phyloP scores from a whole-genome alignment of 169 alveolate species.

The Plasmodium malariae region DNA sequence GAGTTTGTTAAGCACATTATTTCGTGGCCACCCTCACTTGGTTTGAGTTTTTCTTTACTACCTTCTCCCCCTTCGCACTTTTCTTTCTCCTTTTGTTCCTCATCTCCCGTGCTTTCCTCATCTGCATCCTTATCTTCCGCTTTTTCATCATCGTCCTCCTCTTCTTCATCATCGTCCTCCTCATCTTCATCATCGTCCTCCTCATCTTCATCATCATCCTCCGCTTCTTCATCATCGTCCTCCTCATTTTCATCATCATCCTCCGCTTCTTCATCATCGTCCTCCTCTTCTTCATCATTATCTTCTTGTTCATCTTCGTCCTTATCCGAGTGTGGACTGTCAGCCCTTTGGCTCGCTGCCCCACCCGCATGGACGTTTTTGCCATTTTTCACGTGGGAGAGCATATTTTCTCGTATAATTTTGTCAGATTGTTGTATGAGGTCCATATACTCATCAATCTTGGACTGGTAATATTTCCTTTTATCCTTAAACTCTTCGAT shows the following conservation, averaged over 20 bases:
- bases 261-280: background rate
- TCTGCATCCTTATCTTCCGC: conserved; percentile 51
- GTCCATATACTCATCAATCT: conserved; percentile 24
- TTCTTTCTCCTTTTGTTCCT: conserved; percentile 33
- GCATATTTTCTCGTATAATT: conserved; percentile 18
- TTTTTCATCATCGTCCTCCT: conserved; percentile 33
- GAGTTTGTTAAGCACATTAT: too few relatives aligned
- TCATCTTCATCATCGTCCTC: background rate
- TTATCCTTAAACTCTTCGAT: conserved; percentile 8
- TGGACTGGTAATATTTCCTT: conserved; percentile 11
- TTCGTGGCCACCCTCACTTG: background rate
- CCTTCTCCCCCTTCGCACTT: conserved; percentile 9
- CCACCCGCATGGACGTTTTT: too few relatives aligned
- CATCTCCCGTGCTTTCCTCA: conserved; percentile 38
- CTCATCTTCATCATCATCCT: background rate
- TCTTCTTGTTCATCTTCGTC: background rate
- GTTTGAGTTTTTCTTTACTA: background rate
- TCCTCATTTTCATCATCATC: background rate
- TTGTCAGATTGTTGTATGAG: conserved; percentile 45
- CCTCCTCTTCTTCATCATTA: background rate
- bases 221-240: background rate
- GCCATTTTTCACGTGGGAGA: background rate
- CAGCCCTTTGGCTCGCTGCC: background rate
- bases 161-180: background rate
- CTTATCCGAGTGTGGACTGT: background rate